Percentiles rank a stretch among this genome's conserved stretches.
Conservation (phyloP, 2,329 filamentous ascomycete genomes). For the Mariannaea elegans region DNA sequence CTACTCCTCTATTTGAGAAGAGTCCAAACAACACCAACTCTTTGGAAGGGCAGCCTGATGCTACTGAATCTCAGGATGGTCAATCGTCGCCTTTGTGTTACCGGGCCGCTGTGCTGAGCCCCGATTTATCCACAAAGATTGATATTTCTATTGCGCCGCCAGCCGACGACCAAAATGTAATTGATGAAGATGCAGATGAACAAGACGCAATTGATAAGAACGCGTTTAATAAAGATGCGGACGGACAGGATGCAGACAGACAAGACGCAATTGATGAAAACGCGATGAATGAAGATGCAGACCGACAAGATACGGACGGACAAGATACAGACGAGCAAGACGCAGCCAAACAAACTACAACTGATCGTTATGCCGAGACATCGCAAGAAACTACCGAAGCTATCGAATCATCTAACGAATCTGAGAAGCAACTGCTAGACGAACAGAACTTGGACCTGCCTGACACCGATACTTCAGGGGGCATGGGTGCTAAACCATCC, state of each 20-base stretch:
- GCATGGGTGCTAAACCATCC: neutral
- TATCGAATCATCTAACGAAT: neutral
- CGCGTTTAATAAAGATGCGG: neutral
- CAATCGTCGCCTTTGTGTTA: slow-evolving; percentile 22
- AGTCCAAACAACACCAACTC: slow-evolving; percentile 21
- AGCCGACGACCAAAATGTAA: neutral
- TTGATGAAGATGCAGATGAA: slow-evolving; percentile 2
- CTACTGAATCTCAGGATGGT: slow-evolving; percentile 6
- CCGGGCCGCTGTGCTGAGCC: neutral
- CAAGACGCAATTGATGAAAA: neutral
- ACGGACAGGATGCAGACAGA: neutral
- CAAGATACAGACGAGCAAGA: neutral
- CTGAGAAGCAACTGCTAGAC: neutral
- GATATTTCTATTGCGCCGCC: slow-evolving; percentile 13
- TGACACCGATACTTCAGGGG: neutral
- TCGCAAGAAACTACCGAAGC: neutral
- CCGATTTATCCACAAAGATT: slow-evolving; percentile 21
- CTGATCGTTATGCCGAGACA: neutral
- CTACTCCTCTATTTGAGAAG: neutral
- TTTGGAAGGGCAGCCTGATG: slow-evolving; percentile 31
- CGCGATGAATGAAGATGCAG: no score
- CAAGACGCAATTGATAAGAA: neutral
- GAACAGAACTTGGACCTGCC: neutral
- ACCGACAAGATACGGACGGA: neutral
- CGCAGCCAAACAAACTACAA: neutral